phyloP scores from a whole-genome alignment of 768 basidiomycete genomes.

The Mrakia gelida region DNA sequence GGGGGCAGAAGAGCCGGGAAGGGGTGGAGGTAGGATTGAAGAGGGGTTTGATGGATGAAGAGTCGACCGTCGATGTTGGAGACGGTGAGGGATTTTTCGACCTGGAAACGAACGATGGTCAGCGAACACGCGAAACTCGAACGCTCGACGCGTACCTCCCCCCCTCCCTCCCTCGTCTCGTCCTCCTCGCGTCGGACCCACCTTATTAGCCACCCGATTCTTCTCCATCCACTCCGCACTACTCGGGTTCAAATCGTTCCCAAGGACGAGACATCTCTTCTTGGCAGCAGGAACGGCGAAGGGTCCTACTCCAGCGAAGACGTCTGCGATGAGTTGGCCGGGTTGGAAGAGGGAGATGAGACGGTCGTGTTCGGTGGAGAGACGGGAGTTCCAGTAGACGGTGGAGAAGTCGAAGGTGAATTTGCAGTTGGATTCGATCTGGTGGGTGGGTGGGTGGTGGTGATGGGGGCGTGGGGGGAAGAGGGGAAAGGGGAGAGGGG shows the following conservation, averaged over 20 bases:
- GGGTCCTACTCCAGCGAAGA: constrained; percentile 95
- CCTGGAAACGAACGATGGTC: constrained; percentile 50
- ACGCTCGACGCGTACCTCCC: neutral
- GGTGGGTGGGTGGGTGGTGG: constrained; percentile 15
- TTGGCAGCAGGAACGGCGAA: constrained; percentile 90
- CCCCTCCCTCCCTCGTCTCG: neutral
- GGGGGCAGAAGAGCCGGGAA: neutral
- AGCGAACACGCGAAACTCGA: constrained; percentile 1
- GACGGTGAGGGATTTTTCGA: constrained; percentile 62
- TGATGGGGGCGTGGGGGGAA: too few relatives aligned
- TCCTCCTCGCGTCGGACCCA: constrained; percentile 43
- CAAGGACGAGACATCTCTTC: constrained; percentile 82
- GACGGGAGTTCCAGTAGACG: constrained; percentile 97
- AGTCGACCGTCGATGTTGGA: constrained; percentile 79
- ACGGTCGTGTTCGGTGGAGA: constrained; percentile 85
- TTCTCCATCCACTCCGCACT: constrained; percentile 68
- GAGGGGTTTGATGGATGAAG: constrained; percentile 55
- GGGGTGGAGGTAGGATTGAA: constrained; percentile 11
- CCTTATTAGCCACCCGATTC: constrained; percentile 75
- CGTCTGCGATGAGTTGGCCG: constrained; percentile 72
- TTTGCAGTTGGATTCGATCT: constrained; percentile 79
- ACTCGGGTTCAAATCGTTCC: constrained; percentile 90
- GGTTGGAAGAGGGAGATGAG: constrained; percentile 69
- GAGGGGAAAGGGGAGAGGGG: too few relatives aligned
- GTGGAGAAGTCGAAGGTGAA: constrained; percentile 92